phyloP scores from a whole-genome alignment of 2,329 filamentous ascomycete genomes.

The Neofusicoccum laricinum region DNA sequence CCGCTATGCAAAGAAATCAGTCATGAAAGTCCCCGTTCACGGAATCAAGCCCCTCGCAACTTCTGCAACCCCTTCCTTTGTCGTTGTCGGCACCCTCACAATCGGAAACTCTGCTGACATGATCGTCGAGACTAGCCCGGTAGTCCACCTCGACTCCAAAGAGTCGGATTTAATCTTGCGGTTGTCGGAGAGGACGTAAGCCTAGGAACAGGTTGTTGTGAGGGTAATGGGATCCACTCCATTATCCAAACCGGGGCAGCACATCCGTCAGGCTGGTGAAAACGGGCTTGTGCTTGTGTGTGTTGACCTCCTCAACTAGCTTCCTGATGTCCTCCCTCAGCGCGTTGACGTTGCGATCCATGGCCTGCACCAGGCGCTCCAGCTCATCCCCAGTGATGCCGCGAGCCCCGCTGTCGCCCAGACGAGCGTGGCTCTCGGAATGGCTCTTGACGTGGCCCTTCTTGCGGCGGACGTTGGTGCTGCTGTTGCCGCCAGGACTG shows the following conservation, averaged over 20 bases:
- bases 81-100: too few species aligned
- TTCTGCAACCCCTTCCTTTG: too few species aligned
- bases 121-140: too few species aligned
- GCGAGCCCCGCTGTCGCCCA: background rate
- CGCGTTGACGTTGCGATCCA: background rate
- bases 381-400: background rate
- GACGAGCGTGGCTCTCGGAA: background rate
- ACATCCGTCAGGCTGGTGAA: background rate
- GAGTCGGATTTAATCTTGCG: too few species aligned
- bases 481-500: background rate
- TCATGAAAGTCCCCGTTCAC: background rate
- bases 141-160: too few species aligned
- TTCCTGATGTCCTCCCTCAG: constrained; percentile 9
- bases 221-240: too few species aligned
- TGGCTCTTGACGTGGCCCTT: background rate
- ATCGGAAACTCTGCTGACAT: too few species aligned
- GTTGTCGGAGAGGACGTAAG: too few species aligned
- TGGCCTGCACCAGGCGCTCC: background rate
- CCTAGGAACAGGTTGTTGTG: too few species aligned
- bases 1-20: background rate
- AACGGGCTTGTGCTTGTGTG: background rate
- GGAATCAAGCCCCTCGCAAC: too few species aligned
- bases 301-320: constrained; percentile 2
- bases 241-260: background rate
- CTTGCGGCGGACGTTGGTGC: background rate